Evolutionary conservation across 1,139 yeast genomes (phyloP).

Genomic region (Yamadazyma taylorii): DNA sequence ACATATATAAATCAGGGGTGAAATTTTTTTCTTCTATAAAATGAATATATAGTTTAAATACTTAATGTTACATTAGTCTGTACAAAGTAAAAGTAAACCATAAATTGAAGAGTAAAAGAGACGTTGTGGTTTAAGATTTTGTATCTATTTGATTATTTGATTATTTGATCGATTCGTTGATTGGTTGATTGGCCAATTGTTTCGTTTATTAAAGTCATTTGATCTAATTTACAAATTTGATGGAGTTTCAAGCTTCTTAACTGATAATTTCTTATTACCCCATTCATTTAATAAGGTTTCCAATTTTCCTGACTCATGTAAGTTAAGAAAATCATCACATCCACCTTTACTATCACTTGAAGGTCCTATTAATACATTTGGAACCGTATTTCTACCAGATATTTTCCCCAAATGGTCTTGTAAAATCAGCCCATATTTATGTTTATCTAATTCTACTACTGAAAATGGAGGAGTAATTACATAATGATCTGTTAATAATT

Average conservation of each 20-base stretch:
- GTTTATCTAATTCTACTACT: constrained; percentile 81
- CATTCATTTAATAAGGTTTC: constrained; percentile 51
- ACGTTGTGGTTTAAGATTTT: too few relatives aligned
- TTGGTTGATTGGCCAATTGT: too few relatives aligned
- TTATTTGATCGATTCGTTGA: too few relatives aligned
- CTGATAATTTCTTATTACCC: constrained; percentile 61
- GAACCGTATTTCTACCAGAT: constrained; percentile 69
- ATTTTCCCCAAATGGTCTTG: constrained; percentile 58
- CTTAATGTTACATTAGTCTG: constrained; percentile 21
- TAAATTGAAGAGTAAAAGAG: too few relatives aligned
- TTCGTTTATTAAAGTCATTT: constrained; percentile 1
- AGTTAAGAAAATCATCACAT: constrained; percentile 68
- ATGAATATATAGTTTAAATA: constrained; percentile 9
- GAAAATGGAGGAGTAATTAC: constrained; percentile 69
- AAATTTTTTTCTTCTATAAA: constrained; percentile 7
- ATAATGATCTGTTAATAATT: constrained; percentile 61
- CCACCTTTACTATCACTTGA: constrained; percentile 63
- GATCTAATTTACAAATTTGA: constrained; percentile 32
- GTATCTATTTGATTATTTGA: too few relatives aligned
- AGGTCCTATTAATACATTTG: constrained; percentile 65
- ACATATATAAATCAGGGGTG: constrained; percentile 1
- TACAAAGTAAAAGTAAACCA: constrained; percentile 1
- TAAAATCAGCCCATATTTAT: constrained; percentile 61
- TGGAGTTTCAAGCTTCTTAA: constrained; percentile 56
- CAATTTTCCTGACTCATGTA: constrained; percentile 59